These are phyloP conservation scores for Pestalotiopsis sp. DNA, from an alignment of 2,329 filamentous ascomycete species.

Conservation along the genomic window DNA sequence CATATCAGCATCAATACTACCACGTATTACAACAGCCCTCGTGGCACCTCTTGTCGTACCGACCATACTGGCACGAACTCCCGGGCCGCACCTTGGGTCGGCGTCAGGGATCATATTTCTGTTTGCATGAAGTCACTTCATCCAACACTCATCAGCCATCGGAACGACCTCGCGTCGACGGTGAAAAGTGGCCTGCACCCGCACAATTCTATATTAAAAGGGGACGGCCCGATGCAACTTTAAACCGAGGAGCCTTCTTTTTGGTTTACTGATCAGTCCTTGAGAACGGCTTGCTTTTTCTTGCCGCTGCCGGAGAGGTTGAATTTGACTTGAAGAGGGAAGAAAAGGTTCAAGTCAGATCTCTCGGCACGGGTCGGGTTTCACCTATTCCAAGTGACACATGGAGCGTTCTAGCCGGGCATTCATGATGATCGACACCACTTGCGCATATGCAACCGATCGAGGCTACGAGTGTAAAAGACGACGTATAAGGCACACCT, in stretches of 20 bases:
- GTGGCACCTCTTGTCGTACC: not conserved
- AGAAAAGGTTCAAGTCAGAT: not conserved
- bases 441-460: not conserved
- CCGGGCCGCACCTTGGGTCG: not conserved
- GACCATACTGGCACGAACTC: not conserved
- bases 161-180: not conserved
- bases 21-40: not conserved
- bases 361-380: not conserved
- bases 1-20: not conserved
- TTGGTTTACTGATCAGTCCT: not conserved
- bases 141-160: not conserved
- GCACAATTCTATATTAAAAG: not conserved
- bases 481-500: no score
- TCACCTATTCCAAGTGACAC: not conserved
- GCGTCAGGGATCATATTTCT: not conserved
- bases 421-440: not conserved
- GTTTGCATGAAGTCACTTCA: not conserved
- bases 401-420: not conserved
- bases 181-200: not conserved
- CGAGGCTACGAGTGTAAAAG: not conserved
- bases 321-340: not conserved
- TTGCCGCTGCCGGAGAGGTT: not conserved
- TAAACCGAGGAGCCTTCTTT: not conserved
- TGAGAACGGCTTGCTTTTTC: not conserved
- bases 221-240: not conserved